Conservation (phyloP, 257 asterid species). For the Echites panduratus region DNA sequence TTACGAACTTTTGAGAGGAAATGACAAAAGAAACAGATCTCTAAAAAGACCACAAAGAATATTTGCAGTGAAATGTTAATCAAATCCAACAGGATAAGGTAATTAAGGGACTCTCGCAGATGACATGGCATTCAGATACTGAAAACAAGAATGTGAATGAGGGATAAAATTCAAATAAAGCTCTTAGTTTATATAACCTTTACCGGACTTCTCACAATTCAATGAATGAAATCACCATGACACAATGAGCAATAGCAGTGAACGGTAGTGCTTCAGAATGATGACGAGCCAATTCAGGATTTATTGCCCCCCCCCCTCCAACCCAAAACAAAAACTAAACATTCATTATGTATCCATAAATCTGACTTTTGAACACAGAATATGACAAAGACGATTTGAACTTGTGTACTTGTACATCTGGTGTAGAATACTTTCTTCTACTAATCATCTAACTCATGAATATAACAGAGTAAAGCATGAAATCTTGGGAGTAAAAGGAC, state of each 20-base stretch:
- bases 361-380: background rate
- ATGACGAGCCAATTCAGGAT: background rate
- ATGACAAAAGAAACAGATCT: background rate
- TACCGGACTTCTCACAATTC: background rate
- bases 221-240: background rate
- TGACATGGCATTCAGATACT: background rate
- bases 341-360: background rate
- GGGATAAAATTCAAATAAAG: background rate
- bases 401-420: background rate
- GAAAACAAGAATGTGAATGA: background rate
- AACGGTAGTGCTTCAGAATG: background rate
- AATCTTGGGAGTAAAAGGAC: background rate
- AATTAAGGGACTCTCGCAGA: background rate
- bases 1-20: background rate
- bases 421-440: background rate
- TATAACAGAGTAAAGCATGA: background rate
- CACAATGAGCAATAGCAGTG: background rate
- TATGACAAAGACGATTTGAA: background rate
- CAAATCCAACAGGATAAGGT: background rate
- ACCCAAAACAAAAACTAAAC: no score
- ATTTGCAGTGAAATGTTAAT: background rate
- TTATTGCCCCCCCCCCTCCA: no score
- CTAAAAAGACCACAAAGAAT: background rate
- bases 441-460: background rate
- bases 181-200: background rate